Conservation (phyloP, 441 rosid genomes). For the Mallotus repandus region DNA sequence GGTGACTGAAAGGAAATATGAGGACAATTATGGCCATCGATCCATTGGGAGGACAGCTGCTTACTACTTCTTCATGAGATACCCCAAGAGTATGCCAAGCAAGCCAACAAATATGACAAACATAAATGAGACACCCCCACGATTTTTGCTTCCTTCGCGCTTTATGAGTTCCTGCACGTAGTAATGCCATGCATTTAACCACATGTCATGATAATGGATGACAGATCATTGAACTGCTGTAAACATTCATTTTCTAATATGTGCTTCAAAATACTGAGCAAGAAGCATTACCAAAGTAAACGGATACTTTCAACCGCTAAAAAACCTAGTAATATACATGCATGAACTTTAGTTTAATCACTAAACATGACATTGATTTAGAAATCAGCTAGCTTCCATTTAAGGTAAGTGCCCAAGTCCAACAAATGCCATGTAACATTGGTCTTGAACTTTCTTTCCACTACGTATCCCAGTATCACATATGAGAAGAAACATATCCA, state of each 20-base stretch:
- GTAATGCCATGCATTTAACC: conserved; percentile 9
- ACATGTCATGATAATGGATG: background rate
- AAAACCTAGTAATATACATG: background rate
- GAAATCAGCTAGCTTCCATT: background rate
- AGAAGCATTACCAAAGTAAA: background rate
- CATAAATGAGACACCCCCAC: conserved; percentile 47
- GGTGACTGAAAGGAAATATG: conserved; percentile 22
- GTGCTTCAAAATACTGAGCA: background rate
- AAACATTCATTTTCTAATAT: background rate
- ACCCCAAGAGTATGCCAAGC: conserved; percentile 64
- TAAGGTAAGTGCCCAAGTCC: background rate
- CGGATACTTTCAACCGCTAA: background rate
- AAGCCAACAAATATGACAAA: conserved; percentile 52
- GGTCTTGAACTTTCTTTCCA: background rate
- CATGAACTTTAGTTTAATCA: background rate
- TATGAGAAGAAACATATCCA: background rate
- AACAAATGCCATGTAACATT: background rate
- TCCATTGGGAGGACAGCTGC: background rate
- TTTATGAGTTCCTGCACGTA: conserved; percentile 50
- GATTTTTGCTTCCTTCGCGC: conserved; percentile 45
- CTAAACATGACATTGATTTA: background rate
- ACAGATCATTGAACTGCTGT: background rate
- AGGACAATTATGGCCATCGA: conserved; percentile 17
- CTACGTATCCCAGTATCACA: background rate
- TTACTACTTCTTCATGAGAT: conserved; percentile 55